Evolutionary conservation across 192 early-diverging fungal species (phyloP), one percentile per base, ranked within the genome.

Genomic region (Coemansia asiatica): DNA sequence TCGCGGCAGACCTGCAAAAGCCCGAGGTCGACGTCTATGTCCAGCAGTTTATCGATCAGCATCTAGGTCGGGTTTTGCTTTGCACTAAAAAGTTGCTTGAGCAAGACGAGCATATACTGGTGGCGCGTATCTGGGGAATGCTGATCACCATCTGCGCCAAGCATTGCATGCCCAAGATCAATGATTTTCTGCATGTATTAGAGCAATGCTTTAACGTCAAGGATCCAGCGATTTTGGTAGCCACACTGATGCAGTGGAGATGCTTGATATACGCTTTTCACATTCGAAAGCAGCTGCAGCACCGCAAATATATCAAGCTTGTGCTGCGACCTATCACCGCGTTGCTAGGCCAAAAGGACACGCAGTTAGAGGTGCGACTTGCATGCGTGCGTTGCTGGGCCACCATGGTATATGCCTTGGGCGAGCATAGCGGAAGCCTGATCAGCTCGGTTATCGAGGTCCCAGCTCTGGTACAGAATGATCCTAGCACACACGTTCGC

Each of bases 181-280:
- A 65, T 66, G 69, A 50, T 6, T 47, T 75, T 18, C 56, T 81
- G 36, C 61, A 63, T 44, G 47, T 74, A 1, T 60, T 72, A 22
- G 71, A 81, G 62, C 62, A 68, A 56, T 81, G 78, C 60, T 75
- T 81, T 48, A 75, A 71, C 56, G 68, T 68, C 19, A 56, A 29
- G 18, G 69, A 69, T 25, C 10, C 66, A 1, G 49, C 53, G 7
- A 66, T 75, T 5, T 60, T 74, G 29, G 66, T 72, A 0, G 71
- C 69, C 0, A 55, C 72, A 50, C 53, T 81, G 29, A 75, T 72
- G 69, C 78, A 81, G 61, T 81, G 78, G 78, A 72, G 78, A 35
- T 81, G 78, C 66, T 38, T 81, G 69, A 66, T 81, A 57, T 81
- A 81, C 36, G 72, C 72, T n/a, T 72, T 81, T 49, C 54, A 54